A percentile compares a stretch with the other conserved stretches of the same genome.
phyloP scores from a whole-genome alignment of 768 basidiomycete species.

The Termitomyces sp. region DNA sequence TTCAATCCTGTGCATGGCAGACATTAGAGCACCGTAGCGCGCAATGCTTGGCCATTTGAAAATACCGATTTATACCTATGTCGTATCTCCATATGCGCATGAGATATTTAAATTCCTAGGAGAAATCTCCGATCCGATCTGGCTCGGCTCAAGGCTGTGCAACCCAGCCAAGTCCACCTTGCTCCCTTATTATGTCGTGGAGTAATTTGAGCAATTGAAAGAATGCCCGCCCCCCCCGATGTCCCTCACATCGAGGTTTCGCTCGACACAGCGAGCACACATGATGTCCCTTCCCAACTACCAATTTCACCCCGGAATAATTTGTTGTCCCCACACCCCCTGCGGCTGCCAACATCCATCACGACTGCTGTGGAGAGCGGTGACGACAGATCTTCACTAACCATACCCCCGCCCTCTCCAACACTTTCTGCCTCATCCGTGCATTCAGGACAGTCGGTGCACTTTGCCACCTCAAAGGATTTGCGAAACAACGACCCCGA shows the following conservation, averaged over 20 bases:
- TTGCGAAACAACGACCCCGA: conserved; percentile 70
- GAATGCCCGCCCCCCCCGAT: not conserved
- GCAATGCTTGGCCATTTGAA: too few relatives aligned
- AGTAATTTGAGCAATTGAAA: too few relatives aligned
- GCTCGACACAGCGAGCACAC: not conserved
- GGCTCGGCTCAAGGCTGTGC: too few relatives aligned
- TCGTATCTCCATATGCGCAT: too few relatives aligned
- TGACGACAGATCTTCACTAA: conserved; percentile 24
- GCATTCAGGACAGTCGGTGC: conserved; percentile 28
- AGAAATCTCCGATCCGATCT: too few relatives aligned
- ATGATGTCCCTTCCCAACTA: not conserved
- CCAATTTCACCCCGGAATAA: not conserved
- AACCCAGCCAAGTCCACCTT: too few relatives aligned
- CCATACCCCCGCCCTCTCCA: conserved; percentile 60
- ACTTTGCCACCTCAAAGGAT: conserved; percentile 48
- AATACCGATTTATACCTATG: too few relatives aligned
- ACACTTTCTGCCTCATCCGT: conserved; percentile 63
- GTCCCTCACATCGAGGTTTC: conserved; percentile 2
- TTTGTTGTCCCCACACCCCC: conserved; percentile 23
- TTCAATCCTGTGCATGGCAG: too few relatives aligned
- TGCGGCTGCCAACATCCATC: not conserved
- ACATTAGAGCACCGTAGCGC: too few relatives aligned
- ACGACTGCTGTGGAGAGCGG: conserved; percentile 22
- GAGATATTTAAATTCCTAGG: too few relatives aligned
- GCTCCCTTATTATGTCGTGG: too few relatives aligned